These are phyloP conservation scores for Aureobasidium namibiae DNA, from an alignment of 2,329 filamentous ascomycete genomes.

Conservation along the genomic window DNA sequence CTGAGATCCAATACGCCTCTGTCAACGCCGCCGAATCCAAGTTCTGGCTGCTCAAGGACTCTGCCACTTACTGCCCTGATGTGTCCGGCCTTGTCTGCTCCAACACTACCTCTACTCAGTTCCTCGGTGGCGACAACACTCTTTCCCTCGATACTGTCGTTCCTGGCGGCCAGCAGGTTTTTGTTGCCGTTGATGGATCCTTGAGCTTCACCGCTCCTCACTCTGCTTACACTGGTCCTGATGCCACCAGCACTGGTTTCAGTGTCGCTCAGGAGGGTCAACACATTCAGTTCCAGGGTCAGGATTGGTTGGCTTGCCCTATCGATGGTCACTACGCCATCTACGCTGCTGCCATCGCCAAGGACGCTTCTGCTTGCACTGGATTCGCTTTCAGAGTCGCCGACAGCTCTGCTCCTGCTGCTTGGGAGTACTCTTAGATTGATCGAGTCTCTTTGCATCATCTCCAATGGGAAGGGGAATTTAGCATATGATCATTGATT, in stretches of 20 bases:
- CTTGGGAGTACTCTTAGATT: slow-evolving; percentile 9
- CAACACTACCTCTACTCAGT: slow-evolving; percentile 14
- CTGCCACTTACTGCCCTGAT: slow-evolving; percentile 8
- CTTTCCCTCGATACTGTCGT: slow-evolving; percentile 11
- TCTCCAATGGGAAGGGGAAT: no score
- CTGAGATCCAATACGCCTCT: slow-evolving; percentile 16
- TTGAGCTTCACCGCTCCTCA: slow-evolving; percentile 13
- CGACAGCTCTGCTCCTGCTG: slow-evolving; percentile 18
- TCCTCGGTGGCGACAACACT: slow-evolving; percentile 16
- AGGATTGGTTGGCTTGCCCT: slow-evolving; percentile 13
- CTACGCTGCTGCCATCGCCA: slow-evolving; percentile 7
- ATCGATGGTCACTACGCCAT: slow-evolving; percentile 3
- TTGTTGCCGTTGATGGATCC: slow-evolving; percentile 10
- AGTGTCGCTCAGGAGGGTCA: slow-evolving; percentile 9
- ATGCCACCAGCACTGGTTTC: slow-evolving; percentile 8
- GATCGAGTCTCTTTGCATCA: not conserved
- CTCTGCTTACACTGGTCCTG: slow-evolving; percentile 4
- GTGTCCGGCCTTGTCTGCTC: not conserved
- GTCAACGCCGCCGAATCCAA: slow-evolving; percentile 15
- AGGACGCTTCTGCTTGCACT: not conserved
- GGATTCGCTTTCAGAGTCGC: slow-evolving; percentile 16
- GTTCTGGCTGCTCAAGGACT: slow-evolving; percentile 12
- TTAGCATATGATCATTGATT: not conserved
- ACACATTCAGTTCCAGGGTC: slow-evolving; percentile 12
- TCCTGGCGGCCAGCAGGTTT: slow-evolving; percentile 16